Base-by-base conservation (phyloP, 768 basidiomycete species). In the Kwoniella pini region DNA sequence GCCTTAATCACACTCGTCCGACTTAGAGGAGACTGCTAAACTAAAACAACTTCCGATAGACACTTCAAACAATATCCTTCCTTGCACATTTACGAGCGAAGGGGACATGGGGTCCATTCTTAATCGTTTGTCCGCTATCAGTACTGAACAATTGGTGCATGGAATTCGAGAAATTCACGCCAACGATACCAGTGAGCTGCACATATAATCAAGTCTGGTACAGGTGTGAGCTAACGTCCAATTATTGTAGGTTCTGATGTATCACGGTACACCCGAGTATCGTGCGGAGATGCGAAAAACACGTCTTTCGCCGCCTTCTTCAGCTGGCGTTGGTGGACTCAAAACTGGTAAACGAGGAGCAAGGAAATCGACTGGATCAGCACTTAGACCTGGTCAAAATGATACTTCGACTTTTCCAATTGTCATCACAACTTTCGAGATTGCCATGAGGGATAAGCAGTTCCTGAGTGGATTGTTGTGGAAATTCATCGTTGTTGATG, bases 21-120 rank as follows among this genome's bases (percentile, higher is more conserved):
- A 13, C 17, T 26, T 0, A 21, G 22, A 50, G 49, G 38, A 49
- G 17, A 58, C 28, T 13, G 10, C 2, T 27, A 13, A 13, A 19
- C n/a, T n/a, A n/a, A n/a, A n/a, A n/a, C n/a, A n/a, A n/a, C 50
- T 60, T 53, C 48, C 51, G 11, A 9, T 15, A 96, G 90, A 99
- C 96, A 0, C 82, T 98, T 0, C 96, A 99, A 82, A 90, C 87
- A 0, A 99, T 99, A 43, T 86, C 94, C 0, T 96, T 98, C 77
- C 85, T 90, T 60, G 94, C 94, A 0, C 88, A 93, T 78, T 82
- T 99, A 0, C 87, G 91, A 28, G 87, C 89, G 57, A 83, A 88
- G 55, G 82, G 85, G 3, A 85, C 88, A 45, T 82, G 82, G 60
- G 83, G 84, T 15, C 90, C 91, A 0, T 89, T 94, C 78, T 83